Base-by-base conservation (phyloP, 495 filamentous ascomycete species). In the Penicillium paradoxum region DNA sequence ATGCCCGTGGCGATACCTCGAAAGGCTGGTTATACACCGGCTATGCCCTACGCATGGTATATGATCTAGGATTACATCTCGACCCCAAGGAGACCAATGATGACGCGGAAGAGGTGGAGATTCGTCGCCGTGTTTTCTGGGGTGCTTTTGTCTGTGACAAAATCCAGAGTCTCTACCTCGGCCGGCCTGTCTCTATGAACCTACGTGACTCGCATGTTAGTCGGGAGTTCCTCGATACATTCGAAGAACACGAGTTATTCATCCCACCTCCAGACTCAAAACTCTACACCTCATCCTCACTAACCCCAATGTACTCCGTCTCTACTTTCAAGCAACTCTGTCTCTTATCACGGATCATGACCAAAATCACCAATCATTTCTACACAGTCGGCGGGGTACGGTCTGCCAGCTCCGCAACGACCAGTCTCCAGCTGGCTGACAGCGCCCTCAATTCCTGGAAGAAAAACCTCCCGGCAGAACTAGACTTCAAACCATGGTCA, bases 51-150 rank as follows among this genome's bases (percentile, higher is more conserved):
- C 56, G 65, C 18, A 68, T 68, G 65, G 59, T 72, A 8, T 68
- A 64, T 50, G 73, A 76, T 46, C 50, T 74, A 0, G 71, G 71
- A 1, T 36, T 71, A 7, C 71, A 76, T 32, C 33, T 55, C 13
- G 54, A 59, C 44, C 55, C 55, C 13, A 56, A 56, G n/a, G 56
- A 56, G 53, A 29, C 58, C 8, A 45, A 41, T 13, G 55, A 59
- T 21, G 53, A 52, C 17, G 33, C 51, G 10, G 65, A 73, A 57
- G 65, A 70, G n/a, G 55, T 67, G 9, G 68, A 73, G 43, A 66
- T 69, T 9, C 66, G 71, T 14, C 58, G 62, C 13, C 68, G 69
- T 4, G 56, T 74, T 0, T 73, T 68, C 53, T 74, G 72, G 72
- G 69, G 67, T 6, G 70, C 70, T 1, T 71, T 71, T 45, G 58